Conservation (phyloP, 2,329 filamentous ascomycete species). For the Aspergillus sp. region DNA sequence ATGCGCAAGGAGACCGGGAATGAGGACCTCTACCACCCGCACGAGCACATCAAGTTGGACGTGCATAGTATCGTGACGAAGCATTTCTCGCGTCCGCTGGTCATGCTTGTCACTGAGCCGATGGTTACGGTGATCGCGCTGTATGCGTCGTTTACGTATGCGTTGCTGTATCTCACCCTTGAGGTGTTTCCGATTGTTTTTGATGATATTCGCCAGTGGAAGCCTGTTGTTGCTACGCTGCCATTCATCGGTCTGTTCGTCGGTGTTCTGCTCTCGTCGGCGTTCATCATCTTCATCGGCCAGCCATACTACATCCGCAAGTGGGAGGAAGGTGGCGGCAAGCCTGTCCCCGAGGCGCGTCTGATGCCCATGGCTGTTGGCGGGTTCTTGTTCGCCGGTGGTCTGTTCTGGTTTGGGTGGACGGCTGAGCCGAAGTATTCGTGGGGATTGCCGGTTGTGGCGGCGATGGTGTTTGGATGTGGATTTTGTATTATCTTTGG, state of each 20-base stretch:
- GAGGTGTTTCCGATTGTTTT: slow-evolving; percentile 69
- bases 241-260: slow-evolving; percentile 65
- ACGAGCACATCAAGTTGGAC: slow-evolving; percentile 48
- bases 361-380: slow-evolving; percentile 53
- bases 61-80: slow-evolving; percentile 38
- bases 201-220: slow-evolving; percentile 61
- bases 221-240: slow-evolving; percentile 53
- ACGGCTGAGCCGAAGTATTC: slow-evolving; percentile 63
- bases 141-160: slow-evolving; percentile 33
- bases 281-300: slow-evolving; percentile 55
- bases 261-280: slow-evolving; percentile 59
- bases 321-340: slow-evolving; percentile 17
- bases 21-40: slow-evolving; percentile 46
- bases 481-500: slow-evolving; percentile 76
- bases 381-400: slow-evolving; percentile 45
- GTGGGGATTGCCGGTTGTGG: slow-evolving; percentile 57
- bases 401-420: slow-evolving; percentile 46
- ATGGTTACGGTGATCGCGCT: slow-evolving; percentile 26
- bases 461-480: slow-evolving; percentile 62
- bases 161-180: slow-evolving; percentile 32
- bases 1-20: slow-evolving; percentile 46
- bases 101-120: slow-evolving; percentile 21
- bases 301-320: slow-evolving; percentile 28
- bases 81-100: slow-evolving; percentile 23
- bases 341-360: slow-evolving; percentile 21